Evolutionary conservation across 1,284 basidiomycete genomes (phyloP), one percentile per base, ranked within the genome.

Genomic region (Apiotrichum siamense): DNA sequence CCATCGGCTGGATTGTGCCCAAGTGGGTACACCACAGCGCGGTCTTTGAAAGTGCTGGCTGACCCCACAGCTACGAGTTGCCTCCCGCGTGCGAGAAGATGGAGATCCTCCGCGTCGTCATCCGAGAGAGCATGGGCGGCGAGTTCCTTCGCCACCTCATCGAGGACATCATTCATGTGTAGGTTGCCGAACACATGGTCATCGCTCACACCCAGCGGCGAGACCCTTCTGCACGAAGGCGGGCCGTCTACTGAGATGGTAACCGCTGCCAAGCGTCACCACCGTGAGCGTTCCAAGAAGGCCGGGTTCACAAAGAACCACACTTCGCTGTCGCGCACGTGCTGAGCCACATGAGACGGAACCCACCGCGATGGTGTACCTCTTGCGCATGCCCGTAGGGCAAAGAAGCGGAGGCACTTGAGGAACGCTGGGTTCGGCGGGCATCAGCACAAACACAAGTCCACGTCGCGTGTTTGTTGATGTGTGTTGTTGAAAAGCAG

Each of bases 21-120:
- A 92, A 73, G 64, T 73, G 54, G 57, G 68, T 31, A n/a, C n/a
- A n/a, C n/a, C n/a, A n/a, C n/a, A n/a, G n/a, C n/a, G n/a, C n/a
- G n/a, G n/a, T n/a, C n/a, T n/a, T n/a, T n/a, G n/a, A n/a, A n/a
- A n/a, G n/a, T n/a, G n/a, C n/a, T n/a, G 5, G 41, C 52, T 61
- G 50, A 64, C 39, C 21, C 27, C 21, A 6, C 31, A 72, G 71
- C 72, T 91, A 91, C 65, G 85, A 87, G 57, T 77, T 90, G 29
- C 81, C 88, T 10, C 88, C 88, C 6, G 73, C 77, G 52, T 70
- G 86, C 50, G 77, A 88, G 55, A 75, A 81, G 15, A 73, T 83
- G 40, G 82, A 92, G 66, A 91, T 94, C 59, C 78, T 94, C 44
- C 84, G 90, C 49, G 88, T 92, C 13, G 91, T 94, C 41, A 81